Evolutionary conservation across 2,329 filamentous ascomycete species (phyloP).

Genomic region (Colletotrichum theobromicola): DNA sequence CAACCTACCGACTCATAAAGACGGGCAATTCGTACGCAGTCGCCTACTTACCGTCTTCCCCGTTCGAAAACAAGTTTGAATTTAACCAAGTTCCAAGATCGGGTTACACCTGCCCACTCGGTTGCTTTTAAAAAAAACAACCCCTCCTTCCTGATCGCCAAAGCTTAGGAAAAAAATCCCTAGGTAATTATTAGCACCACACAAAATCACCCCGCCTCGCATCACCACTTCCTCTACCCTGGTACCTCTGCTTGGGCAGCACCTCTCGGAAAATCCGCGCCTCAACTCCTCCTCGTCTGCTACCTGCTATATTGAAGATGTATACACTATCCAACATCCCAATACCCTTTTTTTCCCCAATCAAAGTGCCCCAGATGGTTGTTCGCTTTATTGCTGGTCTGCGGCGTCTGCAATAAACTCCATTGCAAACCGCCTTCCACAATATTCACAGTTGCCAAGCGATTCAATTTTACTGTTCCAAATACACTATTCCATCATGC

Average conservation of each 20-base stretch:
- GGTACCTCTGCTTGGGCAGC: background rate
- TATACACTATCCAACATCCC: background rate
- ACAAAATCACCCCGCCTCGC: background rate
- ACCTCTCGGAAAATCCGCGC: background rate
- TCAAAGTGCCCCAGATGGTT: background rate
- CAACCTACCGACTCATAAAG: background rate
- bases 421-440: background rate
- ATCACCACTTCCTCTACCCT: background rate
- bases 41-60: background rate
- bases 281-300: background rate
- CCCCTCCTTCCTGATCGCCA: constrained; percentile 1
- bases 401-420: background rate
- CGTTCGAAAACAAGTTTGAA: background rate
- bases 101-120: background rate
- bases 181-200: constrained; percentile 3
- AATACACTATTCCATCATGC: background rate
- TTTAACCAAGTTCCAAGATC: background rate
- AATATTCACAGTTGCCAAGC: background rate
- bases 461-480: background rate
- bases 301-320: background rate
- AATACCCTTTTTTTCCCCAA: background rate
- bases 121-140: background rate
- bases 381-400: background rate
- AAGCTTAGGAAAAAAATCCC: background rate
- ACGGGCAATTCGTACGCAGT: background rate